These are phyloP conservation scores for Saksenaea oblongispora DNA, from an alignment of 371 early-diverging fungal genomes.

Conservation along the genomic window DNA sequence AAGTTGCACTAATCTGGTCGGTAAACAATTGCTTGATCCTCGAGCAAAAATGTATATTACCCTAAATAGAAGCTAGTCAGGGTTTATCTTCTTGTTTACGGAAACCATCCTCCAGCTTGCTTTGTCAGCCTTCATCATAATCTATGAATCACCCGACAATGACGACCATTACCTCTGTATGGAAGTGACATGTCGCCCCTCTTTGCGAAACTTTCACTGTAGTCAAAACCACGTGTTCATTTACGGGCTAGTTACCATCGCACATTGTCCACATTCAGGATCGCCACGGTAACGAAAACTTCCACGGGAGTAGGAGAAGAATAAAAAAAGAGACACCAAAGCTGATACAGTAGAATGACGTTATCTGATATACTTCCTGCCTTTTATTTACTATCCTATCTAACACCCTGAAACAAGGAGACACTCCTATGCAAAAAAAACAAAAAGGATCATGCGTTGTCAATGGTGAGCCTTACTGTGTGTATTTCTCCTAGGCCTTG, in stretches of 20 bases:
- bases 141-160: not conserved
- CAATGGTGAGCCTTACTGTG: not conserved
- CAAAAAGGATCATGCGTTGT: not conserved
- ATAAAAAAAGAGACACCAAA: not conserved
- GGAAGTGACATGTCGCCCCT: not conserved
- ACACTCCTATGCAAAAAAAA: not conserved
- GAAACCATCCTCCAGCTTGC: not conserved
- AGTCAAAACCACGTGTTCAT: no score
- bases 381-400: not conserved
- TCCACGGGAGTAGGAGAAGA: no score
- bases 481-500: not conserved
- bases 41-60: not conserved
- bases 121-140: not conserved
- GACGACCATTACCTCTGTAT: not conserved
- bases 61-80: slow-evolving; percentile 5
- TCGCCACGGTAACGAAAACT: no score
- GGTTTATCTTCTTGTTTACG: slow-evolving; percentile 1
- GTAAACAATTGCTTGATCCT: not conserved
- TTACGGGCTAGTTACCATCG: no score
- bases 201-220: no score
- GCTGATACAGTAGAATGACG: not conserved
- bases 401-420: not conserved
- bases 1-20: not conserved
- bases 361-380: not conserved
- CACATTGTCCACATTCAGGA: no score